These are phyloP conservation scores for Purpureocillium lavendulum DNA, from an alignment of 2,329 filamentous ascomycete genomes.

Conservation along the genomic window DNA sequence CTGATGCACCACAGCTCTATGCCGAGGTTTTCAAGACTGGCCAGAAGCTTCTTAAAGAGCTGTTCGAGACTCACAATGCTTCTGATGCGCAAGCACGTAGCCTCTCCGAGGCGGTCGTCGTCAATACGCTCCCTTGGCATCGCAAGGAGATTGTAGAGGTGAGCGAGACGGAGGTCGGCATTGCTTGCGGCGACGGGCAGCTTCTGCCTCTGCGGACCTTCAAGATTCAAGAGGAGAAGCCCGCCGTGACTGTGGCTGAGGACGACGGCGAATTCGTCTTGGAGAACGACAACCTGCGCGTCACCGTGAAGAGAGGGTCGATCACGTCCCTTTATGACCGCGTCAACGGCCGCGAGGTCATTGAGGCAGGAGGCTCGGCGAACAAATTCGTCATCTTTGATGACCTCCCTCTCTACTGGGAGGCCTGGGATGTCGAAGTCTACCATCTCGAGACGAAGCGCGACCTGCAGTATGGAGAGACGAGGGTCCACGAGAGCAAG, in stretches of 20 bases:
- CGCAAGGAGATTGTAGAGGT: slow-evolving; percentile 66
- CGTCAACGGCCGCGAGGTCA: slow-evolving; percentile 63
- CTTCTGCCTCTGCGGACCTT: slow-evolving; percentile 42
- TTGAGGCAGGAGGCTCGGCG: slow-evolving; percentile 65
- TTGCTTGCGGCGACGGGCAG: slow-evolving; percentile 49
- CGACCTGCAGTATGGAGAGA: slow-evolving; percentile 61
- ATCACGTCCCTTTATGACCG: slow-evolving; percentile 82
- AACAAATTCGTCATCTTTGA: slow-evolving; percentile 94
- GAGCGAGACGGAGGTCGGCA: slow-evolving; percentile 40
- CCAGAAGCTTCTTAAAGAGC: slow-evolving; percentile 60
- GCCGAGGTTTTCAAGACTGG: slow-evolving; percentile 73
- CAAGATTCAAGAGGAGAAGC: slow-evolving; percentile 32
- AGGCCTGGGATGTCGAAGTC: slow-evolving; percentile 97
- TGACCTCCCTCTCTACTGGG: slow-evolving; percentile 95
- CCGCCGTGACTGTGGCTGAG: slow-evolving; percentile 44
- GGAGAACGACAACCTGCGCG: slow-evolving; percentile 66
- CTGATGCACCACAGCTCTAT: slow-evolving; percentile 53
- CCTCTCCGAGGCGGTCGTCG: slow-evolving; percentile 45
- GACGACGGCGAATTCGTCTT: slow-evolving; percentile 61
- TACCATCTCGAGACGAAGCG: slow-evolving; percentile 84
- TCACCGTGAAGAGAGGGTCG: slow-evolving; percentile 64
- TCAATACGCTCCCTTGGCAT: slow-evolving; percentile 86
- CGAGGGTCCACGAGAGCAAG: slow-evolving; percentile 62
- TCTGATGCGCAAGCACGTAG: slow-evolving; percentile 30
- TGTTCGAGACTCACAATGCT: slow-evolving; percentile 60